These are phyloP conservation scores for Arthrobotrys conoides DNA, from an alignment of 2,329 filamentous ascomycete genomes.

Conservation along the genomic window DNA sequence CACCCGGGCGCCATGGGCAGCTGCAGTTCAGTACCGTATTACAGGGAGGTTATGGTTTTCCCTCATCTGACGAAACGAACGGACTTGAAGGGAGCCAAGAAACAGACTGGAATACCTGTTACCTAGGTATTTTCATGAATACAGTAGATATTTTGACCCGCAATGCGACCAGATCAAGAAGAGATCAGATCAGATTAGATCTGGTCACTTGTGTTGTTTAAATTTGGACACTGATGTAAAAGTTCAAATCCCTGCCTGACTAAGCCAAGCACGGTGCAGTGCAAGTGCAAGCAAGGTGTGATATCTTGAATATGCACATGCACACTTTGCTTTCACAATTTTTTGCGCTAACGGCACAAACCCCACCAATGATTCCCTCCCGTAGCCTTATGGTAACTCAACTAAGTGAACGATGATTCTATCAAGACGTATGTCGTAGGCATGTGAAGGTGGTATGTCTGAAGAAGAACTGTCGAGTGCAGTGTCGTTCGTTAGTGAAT, in stretches of 20 bases:
- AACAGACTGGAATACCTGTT: no score
- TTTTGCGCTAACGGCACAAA: slow-evolving; percentile 11
- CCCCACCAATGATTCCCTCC: slow-evolving; percentile 10
- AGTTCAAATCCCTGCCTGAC: slow-evolving; percentile 8
- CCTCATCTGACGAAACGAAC: no score
- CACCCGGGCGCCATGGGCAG: no score
- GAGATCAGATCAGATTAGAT: slow-evolving; percentile 3
- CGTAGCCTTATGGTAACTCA: neutral
- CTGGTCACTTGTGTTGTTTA: neutral
- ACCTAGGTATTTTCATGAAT: no score
- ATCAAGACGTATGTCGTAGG: slow-evolving; percentile 2
- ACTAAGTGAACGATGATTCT: neutral
- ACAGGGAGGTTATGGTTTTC: no score
- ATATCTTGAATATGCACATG: slow-evolving; percentile 26
- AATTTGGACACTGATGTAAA: no score
- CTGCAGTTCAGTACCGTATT: no score
- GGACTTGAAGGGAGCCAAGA: no score
- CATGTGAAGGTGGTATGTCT: neutral
- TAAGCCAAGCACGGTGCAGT: slow-evolving; percentile 1
- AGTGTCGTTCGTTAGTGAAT: neutral
- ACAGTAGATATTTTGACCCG: no score
- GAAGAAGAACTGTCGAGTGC: neutral
- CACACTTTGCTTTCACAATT: slow-evolving; percentile 31
- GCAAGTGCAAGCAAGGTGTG: neutral
- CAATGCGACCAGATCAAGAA: neutral